Conservation (phyloP, 2,329 filamentous ascomycete species). For the Apiospora aurea region DNA sequence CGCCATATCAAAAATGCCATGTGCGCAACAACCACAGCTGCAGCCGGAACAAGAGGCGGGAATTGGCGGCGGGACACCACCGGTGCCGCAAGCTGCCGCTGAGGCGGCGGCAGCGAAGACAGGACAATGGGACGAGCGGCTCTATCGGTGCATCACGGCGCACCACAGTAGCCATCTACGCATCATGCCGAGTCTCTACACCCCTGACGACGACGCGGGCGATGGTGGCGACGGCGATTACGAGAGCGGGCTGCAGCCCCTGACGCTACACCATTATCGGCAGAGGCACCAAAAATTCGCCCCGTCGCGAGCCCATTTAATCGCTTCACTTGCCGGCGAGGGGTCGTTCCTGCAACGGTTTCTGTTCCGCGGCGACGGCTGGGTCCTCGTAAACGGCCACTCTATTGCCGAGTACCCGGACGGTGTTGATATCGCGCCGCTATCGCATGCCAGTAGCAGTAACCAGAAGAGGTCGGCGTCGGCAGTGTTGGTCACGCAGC, state of each 20-base stretch:
- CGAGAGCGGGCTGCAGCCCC: conserved; percentile 49
- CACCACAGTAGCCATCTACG: conserved; percentile 47
- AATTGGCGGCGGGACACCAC: neutral
- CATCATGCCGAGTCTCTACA: conserved; percentile 52
- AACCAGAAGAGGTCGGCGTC: neutral
- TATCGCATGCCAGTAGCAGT: conserved; percentile 19
- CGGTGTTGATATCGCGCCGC: conserved; percentile 38
- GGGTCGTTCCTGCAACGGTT: conserved; percentile 56
- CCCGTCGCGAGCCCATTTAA: conserved; percentile 50
- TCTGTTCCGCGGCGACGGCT: conserved; percentile 50
- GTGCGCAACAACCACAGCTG: conserved; percentile 38
- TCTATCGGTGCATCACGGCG: conserved; percentile 49
- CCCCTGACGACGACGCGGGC: conserved; percentile 44
- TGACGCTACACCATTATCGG: conserved; percentile 50
- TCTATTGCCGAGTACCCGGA: conserved; percentile 52
- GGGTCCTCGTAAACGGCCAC: conserved; percentile 56
- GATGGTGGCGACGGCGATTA: conserved; percentile 39
- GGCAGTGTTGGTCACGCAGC: conserved; percentile 25
- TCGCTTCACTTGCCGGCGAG: conserved; percentile 52
- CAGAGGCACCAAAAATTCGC: conserved; percentile 46
- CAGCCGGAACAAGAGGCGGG: neutral
- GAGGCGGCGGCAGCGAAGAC: conserved; percentile 29
- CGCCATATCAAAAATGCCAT: conserved; percentile 46
- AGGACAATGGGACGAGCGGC: conserved; percentile 48
- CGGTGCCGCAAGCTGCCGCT: conserved; percentile 12